These are phyloP conservation scores for Allium cepa DNA, from an alignment of 106 monocot species.

Conservation along the genomic window DNA sequence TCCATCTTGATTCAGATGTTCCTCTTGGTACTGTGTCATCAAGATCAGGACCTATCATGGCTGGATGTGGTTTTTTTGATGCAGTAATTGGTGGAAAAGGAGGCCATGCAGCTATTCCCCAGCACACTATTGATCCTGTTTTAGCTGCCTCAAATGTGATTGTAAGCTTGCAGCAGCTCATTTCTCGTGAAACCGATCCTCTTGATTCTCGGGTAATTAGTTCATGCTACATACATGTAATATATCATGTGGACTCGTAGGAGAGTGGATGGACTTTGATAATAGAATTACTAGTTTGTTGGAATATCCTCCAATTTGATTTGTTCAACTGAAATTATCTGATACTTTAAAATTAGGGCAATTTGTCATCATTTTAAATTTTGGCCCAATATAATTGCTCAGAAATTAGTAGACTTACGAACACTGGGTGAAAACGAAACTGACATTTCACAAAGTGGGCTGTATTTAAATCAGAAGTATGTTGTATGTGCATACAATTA, in stretches of 20 bases:
- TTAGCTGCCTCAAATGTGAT: slow-evolving; percentile 94
- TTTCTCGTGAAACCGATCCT: slow-evolving; percentile 97
- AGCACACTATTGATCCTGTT: slow-evolving; percentile 91
- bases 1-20: slow-evolving; percentile 31
- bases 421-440: too few species aligned
- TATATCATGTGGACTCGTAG: slow-evolving; percentile 15
- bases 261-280: slow-evolving; percentile 80
- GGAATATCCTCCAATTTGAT: slow-evolving; percentile 63
- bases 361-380: not conserved
- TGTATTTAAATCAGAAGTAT: too few species aligned
- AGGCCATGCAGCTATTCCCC: slow-evolving; percentile 96
- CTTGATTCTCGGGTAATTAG: slow-evolving; percentile 80
- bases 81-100: slow-evolving; percentile 95
- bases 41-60: slow-evolving; percentile 78
- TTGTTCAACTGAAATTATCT: slow-evolving; percentile 65
- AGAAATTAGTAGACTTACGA: slow-evolving; percentile 34
- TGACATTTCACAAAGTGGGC: too few species aligned
- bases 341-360: not conserved
- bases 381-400: slow-evolving; percentile 54
- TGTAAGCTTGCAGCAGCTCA: slow-evolving; percentile 91
- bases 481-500: too few species aligned
- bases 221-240: not conserved
- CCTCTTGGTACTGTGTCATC: slow-evolving; percentile 58
- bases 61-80: slow-evolving; percentile 91
- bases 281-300: slow-evolving; percentile 81